Evolutionary conservation across 2,329 filamentous ascomycete genomes (phyloP).

Genomic region (Cytospora paraplurivora): DNA sequence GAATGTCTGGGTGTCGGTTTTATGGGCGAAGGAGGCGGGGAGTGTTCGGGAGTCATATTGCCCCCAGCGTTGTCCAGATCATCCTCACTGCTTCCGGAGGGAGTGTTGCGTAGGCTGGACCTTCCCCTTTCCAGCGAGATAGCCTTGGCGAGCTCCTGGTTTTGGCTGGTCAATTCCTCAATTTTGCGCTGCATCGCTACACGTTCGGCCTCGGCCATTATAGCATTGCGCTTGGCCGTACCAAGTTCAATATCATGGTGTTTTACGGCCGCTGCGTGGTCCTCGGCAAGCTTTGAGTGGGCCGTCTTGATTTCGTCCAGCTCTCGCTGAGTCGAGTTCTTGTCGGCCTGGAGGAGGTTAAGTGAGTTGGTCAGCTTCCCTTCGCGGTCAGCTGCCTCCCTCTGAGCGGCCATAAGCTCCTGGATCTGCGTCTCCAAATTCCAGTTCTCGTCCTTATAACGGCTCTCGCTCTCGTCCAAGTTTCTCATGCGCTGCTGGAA

Average conservation of each 20-base stretch:
- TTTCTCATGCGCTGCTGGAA: constrained; percentile 78
- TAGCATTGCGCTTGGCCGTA: constrained; percentile 77
- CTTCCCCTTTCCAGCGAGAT: constrained; percentile 74
- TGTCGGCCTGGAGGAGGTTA: constrained; percentile 71
- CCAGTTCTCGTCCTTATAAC: constrained; percentile 99
- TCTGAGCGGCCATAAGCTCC: constrained; percentile 72
- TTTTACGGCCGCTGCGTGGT: constrained; percentile 75
- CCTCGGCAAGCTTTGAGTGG: constrained; percentile 78
- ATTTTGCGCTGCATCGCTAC: constrained; percentile 79
- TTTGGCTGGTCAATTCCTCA: constrained; percentile 84
- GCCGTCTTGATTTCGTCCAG: constrained; percentile 84
- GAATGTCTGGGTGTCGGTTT: constrained; percentile 91
- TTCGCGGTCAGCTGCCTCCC: constrained; percentile 79
- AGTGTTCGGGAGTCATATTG: constrained; percentile 80
- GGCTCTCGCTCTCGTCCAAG: constrained; percentile 90
- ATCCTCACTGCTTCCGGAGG: constrained; percentile 61
- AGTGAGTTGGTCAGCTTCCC: constrained; percentile 77
- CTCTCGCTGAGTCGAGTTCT: constrained; percentile 77
- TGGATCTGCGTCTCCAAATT: constrained; percentile 91
- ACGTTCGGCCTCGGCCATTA: constrained; percentile 76
- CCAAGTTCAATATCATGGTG: constrained; percentile 88
- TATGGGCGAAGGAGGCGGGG: constrained; percentile 84
- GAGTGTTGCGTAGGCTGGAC: constrained; percentile 63
- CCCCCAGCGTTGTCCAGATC: constrained; percentile 67
- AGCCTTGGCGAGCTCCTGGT: constrained; percentile 85